These are phyloP conservation scores for Scedosporium dehoogii DNA, from an alignment of 2,329 filamentous ascomycete species.

Conservation along the genomic window DNA sequence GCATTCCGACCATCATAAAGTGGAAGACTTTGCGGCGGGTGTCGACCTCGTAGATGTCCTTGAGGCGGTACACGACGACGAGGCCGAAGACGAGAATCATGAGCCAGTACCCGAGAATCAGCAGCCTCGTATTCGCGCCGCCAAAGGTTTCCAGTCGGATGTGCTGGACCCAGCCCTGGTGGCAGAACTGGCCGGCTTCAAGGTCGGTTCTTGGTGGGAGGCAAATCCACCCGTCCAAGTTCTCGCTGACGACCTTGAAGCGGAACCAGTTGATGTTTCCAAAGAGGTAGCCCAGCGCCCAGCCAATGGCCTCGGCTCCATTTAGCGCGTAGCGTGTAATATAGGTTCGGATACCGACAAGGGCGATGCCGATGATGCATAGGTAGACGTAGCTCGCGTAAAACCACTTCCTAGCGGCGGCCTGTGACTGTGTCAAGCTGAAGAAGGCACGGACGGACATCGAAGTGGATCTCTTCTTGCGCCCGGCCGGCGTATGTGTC, in stretches of 20 bases:
- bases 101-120: constrained; percentile 66
- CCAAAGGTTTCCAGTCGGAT: constrained; percentile 58
- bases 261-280: constrained; percentile 67
- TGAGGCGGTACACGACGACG: constrained; percentile 63
- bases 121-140: constrained; percentile 70
- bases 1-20: constrained; percentile 96
- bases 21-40: constrained; percentile 96
- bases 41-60: constrained; percentile 77
- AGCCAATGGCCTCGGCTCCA: constrained; percentile 75
- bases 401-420: constrained; percentile 65
- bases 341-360: constrained; percentile 62
- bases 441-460: constrained; percentile 63
- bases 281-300: constrained; percentile 83
- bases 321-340: constrained; percentile 58
- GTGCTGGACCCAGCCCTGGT: constrained; percentile 52
- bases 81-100: constrained; percentile 62
- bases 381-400: constrained; percentile 75
- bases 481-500: constrained; percentile 50
- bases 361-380: constrained; percentile 53
- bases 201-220: constrained; percentile 42
- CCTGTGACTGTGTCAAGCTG: constrained; percentile 70
- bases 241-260: constrained; percentile 57
- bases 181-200: constrained; percentile 26
- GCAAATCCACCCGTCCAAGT: constrained; percentile 65
- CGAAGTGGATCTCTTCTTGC: constrained; percentile 55